Conservation (phyloP, 2,329 filamentous ascomycete species). For the Chaetomium sp. region DNA sequence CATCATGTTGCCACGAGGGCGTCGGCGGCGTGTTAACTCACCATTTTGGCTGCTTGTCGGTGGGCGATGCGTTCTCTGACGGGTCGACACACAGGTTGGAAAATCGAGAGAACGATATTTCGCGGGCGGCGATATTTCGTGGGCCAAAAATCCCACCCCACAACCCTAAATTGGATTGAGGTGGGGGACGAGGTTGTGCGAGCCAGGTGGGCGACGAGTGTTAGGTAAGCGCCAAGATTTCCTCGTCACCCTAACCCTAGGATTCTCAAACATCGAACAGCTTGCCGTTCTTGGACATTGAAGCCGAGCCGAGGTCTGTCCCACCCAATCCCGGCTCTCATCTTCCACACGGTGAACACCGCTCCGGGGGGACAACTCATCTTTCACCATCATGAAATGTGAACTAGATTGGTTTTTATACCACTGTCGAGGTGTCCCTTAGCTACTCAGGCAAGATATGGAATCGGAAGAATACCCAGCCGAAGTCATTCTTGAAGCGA, state of each 20-base stretch:
- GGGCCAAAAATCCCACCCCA: constrained; percentile 28
- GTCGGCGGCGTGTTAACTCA: constrained; percentile 46
- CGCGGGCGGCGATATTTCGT: constrained; percentile 29
- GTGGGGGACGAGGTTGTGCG: constrained; percentile 31
- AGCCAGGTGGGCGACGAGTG: constrained; percentile 31
- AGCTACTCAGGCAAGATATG: constrained; percentile 12
- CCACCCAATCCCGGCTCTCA: background rate
- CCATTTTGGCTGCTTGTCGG: constrained; percentile 58
- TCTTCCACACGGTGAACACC: background rate
- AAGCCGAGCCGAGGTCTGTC: constrained; percentile 20
- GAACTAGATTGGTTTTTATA: background rate
- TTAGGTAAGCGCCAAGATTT: constrained; percentile 4
- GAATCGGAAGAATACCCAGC: constrained; percentile 22
- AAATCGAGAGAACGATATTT: constrained; percentile 21
- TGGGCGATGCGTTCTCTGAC: constrained; percentile 34
- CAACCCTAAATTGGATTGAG: constrained; percentile 27
- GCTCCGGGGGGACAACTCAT: background rate
- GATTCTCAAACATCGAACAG: too few relatives aligned
- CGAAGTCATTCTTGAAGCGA: constrained; percentile 28
- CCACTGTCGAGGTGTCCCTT: background rate
- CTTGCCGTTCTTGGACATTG: background rate
- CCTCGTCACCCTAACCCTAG: background rate
- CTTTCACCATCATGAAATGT: constrained; percentile 6
- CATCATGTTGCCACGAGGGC: constrained; percentile 8
- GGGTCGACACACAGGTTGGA: constrained; percentile 28